Base-by-base conservation (phyloP, 495 filamentous ascomycete species). In the Pyronema omphalodes region DNA sequence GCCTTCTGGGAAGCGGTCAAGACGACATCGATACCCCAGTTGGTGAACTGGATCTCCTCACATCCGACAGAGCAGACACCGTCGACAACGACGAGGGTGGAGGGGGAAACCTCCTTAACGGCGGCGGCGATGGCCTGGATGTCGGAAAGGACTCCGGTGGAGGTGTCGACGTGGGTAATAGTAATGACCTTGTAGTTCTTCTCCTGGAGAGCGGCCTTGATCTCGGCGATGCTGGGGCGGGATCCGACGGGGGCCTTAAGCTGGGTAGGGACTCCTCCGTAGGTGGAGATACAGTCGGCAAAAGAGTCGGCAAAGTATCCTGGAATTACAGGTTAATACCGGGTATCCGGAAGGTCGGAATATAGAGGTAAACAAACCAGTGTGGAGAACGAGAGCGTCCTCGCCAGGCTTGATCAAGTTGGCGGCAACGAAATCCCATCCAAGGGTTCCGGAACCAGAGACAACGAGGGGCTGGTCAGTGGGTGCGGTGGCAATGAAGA, bases 231-330 rank as follows among this genome's bases (percentile, higher is more conserved):
- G 57, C 86, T 82, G n/a, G 88, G 86, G 39, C 88, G 82, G 58
- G 84, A 82, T 51, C 91, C 91, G 60, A 94, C 83, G 34, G 87
- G 79, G 0, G 86, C 86, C 66, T 83, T 91, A 57, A 98, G 73
- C 66, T 94, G 83, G 17, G 88, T 93, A 23, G 84, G 82, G 50
- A 84, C 80, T 59, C 82, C 86, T 53, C 91, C 88, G 67, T 98
- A 98, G 15, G 85, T 84, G 58, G 80, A 73, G 64, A 98, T 75
- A 69, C 91, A 95, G 67, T 88, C 79, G 53, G 84, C 84, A 65
- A 98, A 95, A 34, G 84, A 88, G 67, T 98, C 88, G 58, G 83
- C 87, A 67, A 98, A 98, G 78, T 98, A 98, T 52, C 91, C 91
- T 65, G 34, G 15, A 23, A 14, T 53, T 4, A 7, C 1, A n/a